phyloP scores from a whole-genome alignment of 345 rosid species.

The Jatropha curcas region DNA sequence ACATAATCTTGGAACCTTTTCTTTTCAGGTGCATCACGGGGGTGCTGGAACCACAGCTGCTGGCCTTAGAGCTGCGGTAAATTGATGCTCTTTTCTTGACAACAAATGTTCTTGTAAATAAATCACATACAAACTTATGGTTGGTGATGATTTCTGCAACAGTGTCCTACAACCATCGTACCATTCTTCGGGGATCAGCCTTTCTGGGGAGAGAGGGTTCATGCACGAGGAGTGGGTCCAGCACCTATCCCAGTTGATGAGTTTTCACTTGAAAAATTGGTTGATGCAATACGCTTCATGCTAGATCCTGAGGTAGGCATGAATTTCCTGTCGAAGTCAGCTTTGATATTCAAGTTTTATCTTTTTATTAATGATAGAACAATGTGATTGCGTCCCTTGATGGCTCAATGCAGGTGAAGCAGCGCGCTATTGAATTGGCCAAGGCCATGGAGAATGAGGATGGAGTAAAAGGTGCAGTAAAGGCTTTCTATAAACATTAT shows the following conservation, averaged over 20 bases:
- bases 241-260: slow-evolving; percentile 52
- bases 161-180: slow-evolving; percentile 63
- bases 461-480: slow-evolving; percentile 56
- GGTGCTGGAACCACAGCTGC: slow-evolving; percentile 69
- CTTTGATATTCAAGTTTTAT: no score
- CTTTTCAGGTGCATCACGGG: slow-evolving; percentile 54
- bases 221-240: slow-evolving; percentile 57
- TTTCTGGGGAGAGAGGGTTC: slow-evolving; percentile 64
- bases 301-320: slow-evolving; percentile 41
- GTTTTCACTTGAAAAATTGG: slow-evolving; percentile 50
- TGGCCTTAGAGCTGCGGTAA: slow-evolving; percentile 65
- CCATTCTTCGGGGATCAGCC: slow-evolving; percentile 69
- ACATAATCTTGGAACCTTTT: background rate
- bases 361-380: background rate
- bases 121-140: background rate
- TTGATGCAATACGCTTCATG: slow-evolving; percentile 55
- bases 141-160: background rate
- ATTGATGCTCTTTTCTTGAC: slow-evolving; percentile 2
- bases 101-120: background rate
- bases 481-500: slow-evolving; percentile 55
- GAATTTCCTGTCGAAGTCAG: background rate
- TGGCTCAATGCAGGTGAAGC: slow-evolving; percentile 48
- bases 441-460: slow-evolving; percentile 52
- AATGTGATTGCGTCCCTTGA: background rate
- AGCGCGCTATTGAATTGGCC: slow-evolving; percentile 40